Percentiles rank a stretch among this genome's conserved stretches.
Evolutionary conservation across 441 rosid species (phyloP).

Genomic region (Syzygium malaccense): DNA sequence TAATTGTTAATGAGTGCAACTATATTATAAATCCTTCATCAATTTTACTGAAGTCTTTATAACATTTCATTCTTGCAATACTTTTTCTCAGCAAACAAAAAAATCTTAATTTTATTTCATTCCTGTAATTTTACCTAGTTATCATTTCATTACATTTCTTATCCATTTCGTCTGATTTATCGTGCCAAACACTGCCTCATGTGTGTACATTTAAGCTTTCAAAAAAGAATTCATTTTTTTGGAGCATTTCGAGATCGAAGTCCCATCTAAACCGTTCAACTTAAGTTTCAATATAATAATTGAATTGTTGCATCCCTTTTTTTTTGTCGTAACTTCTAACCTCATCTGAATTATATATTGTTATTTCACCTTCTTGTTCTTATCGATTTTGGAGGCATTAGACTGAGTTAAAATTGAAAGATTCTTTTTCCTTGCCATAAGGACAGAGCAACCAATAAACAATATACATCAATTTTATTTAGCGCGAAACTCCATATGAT

Average conservation of each 20-base stretch:
- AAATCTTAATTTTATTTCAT: neutral
- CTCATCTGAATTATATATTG: neutral
- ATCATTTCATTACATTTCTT: neutral
- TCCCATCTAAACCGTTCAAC: neutral
- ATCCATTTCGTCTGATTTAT: neutral
- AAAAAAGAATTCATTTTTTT: neutral
- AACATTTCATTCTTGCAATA: neutral
- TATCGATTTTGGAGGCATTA: neutral
- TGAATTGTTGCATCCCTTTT: neutral
- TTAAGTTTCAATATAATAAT: neutral
- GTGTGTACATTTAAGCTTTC: neutral
- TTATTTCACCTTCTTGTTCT: neutral
- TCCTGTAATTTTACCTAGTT: neutral
- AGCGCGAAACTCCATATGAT: neutral
- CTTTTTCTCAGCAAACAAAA: neutral
- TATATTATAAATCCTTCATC: neutral
- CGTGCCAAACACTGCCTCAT: neutral
- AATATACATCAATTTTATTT: neutral
- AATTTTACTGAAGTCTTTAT: neutral
- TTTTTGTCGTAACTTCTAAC: neutral
- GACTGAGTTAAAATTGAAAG: neutral
- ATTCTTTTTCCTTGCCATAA: neutral
- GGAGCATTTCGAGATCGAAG: neutral
- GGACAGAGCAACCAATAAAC: neutral
- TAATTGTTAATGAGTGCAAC: neutral